Evolutionary conservation across 2,329 filamentous ascomycete genomes (phyloP), one percentile per base, ranked within the genome.

Genomic region (Xylaria sp.): DNA sequence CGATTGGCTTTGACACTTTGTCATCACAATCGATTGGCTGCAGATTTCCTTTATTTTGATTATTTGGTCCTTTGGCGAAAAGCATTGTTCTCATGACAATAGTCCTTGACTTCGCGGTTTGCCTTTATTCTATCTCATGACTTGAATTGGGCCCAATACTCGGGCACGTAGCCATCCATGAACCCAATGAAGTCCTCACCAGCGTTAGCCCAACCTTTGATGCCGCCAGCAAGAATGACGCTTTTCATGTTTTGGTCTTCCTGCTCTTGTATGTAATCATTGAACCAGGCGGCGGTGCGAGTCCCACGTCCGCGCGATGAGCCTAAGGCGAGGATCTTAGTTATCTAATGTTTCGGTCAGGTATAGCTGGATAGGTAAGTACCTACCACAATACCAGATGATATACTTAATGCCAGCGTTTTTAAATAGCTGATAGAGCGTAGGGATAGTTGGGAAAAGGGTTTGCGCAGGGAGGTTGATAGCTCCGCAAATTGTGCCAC

Each of bases 221-320:
- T 85, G 0, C 87, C 87, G 0, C 83, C 87, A 10, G 77, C 73
- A 3, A 89, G 78, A 1, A 86, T 81, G 39, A 87, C 63, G 69
- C 86, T 89, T 70, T 84, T 69, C 75, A 88, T 83, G 0, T 77
- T 73, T 0, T 57, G 72, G 66, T 86, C 82, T 0, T 76, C 74
- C 44, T 82, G 75, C 0, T 83, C 79, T 2, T 77, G 74, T 37
- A 89, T 76, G 66, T 87, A 80, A 74, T 89, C 87, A 3, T 79
- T 80, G 73, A 89, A 85, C 87, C 87, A 89, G 8, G 81, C 82
- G 1, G 85, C 86, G 1, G 85, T 83, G n/a, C 87, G 81, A 2
- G 81, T 84, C 2, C 87, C 88, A 2, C 88, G 84, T 4, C 87
- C 87, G 2, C 72, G 71, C 1, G 85, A 89, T 1, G 88, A 89